Evolutionary conservation across 2,329 filamentous ascomycete genomes (phyloP), one percentile per base, ranked within the genome.

Genomic region (Aspergillus ustus): DNA sequence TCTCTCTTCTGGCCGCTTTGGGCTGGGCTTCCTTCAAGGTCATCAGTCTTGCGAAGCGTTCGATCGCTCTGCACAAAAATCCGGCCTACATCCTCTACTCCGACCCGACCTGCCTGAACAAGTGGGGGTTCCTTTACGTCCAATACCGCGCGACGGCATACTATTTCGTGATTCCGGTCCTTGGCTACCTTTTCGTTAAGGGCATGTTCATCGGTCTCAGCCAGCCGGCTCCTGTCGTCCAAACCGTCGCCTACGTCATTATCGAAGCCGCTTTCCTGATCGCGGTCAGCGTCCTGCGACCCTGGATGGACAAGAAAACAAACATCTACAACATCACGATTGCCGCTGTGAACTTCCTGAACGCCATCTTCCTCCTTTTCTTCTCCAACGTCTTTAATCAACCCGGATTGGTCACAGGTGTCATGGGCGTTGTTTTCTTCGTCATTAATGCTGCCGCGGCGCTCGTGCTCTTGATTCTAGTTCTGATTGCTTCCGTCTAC

Each of bases 271-370:
- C 79, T 56, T 89, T 91, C 69, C 84, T 98, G 60, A 90, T 97
- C 69, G 87, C 81, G 22, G 88, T 92, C 59, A 90, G 88, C 63
- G 89, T 96, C 57, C 81, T 97, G 68, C 89, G 92, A 63, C 94
- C 94, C 19, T 98, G 92, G 90, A 98, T 98, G 94, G 94, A 97
- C 84, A 97, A 97, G 87, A 94, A 93, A 81, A 97, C 92, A 64
- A 98, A 97, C 78, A 89, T 89, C 52, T 96, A 97, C 85, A 97
- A 97, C 81, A 97, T 98, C 72, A 87, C 92, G 63, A 97, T 97
- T 71, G 90, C 88, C 65, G 90, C 87, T 50, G 84, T 97, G 78
- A 97, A 97, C 83, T 96, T 97, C 77, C 77, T 97, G 72, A 96
- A 95, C 78, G 86, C 90, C 59, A 89, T 97, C 75, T 96, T 96